phyloP scores from a whole-genome alignment of 2,329 filamentous ascomycete species.

The Lasiodiplodia theobromae region DNA sequence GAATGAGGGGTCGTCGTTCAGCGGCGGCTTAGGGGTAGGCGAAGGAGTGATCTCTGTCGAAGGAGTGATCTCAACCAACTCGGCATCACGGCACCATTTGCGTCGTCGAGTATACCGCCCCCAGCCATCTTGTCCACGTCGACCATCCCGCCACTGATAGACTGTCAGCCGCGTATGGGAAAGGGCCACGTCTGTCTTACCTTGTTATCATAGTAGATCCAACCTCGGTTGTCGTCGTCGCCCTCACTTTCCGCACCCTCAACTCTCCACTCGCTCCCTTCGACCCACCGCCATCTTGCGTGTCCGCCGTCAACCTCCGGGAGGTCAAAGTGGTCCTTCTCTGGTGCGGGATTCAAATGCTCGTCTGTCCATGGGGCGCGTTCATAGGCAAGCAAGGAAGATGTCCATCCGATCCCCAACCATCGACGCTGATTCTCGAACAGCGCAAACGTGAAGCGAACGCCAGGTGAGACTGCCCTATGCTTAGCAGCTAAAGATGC shows the following conservation, averaged over 20 bases:
- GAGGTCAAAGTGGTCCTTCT: slow-evolving; percentile 74
- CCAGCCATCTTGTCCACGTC: slow-evolving; percentile 87
- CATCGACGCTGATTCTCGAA: slow-evolving; percentile 97
- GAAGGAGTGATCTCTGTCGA: slow-evolving; percentile 54
- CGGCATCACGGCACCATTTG: slow-evolving; percentile 97
- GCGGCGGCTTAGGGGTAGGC: slow-evolving; percentile 43
- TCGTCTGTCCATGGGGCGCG: slow-evolving; percentile 94
- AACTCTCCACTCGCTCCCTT: slow-evolving; percentile 84
- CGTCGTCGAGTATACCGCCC: slow-evolving; percentile 89
- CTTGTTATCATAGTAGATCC: slow-evolving; percentile 99
- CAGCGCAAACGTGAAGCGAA: slow-evolving; percentile 94
- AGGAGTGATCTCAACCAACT: slow-evolving; percentile 78
- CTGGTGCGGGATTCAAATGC: slow-evolving; percentile 80
- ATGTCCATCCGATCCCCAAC: slow-evolving; percentile 95
- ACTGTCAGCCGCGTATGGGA: slow-evolving; percentile 32
- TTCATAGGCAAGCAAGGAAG: slow-evolving; percentile 88
- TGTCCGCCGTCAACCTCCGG: slow-evolving; percentile 70
- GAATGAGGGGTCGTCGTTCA: slow-evolving; percentile 18
- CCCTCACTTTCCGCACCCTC: slow-evolving; percentile 69
- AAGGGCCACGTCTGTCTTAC: slow-evolving; percentile 55
- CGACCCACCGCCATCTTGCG: slow-evolving; percentile 80
- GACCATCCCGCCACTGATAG: slow-evolving; percentile 83
- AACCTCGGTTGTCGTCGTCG: slow-evolving; percentile 64
- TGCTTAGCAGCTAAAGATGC: slow-evolving; percentile 52
- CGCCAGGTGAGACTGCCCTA: slow-evolving; percentile 68